Evolutionary conservation across 2,329 filamentous ascomycete species (phyloP).

Genomic region (Alternaria conjuncta): DNA sequence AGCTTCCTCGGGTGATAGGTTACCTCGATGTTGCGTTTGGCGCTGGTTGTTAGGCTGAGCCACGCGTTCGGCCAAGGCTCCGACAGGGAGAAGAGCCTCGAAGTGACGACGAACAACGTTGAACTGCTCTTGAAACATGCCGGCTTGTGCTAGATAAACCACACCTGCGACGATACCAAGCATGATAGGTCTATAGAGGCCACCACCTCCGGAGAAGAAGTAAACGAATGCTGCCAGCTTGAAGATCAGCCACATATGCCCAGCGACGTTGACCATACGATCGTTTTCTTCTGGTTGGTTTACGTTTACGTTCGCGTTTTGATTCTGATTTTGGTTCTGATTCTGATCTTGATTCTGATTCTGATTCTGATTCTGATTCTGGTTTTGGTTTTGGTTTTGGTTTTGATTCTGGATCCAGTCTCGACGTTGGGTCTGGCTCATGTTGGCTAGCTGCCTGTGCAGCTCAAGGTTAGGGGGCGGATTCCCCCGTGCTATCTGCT

Average conservation of each 20-base stretch:
- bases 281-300: constrained; percentile 30
- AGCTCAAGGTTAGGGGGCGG: constrained; percentile 3
- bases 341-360: constrained; percentile 16
- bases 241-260: constrained; percentile 63
- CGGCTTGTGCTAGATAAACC: constrained; percentile 52
- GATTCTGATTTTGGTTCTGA: constrained; percentile 12
- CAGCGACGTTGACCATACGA: constrained; percentile 33
- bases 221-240: constrained; percentile 66
- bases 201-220: constrained; percentile 58
- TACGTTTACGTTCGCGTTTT: constrained; percentile 12
- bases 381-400: constrained; percentile 20
- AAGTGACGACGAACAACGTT: constrained; percentile 51
- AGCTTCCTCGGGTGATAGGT: constrained; percentile 50
- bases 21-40: constrained; percentile 18
- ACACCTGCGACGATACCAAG: constrained; percentile 48
- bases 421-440: constrained; percentile 23
- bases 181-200: constrained; percentile 50
- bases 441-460: constrained; percentile 25
- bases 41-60: constrained; percentile 14
- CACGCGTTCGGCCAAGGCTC: constrained; percentile 26
- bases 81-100: constrained; percentile 49
- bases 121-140: constrained; percentile 51
- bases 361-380: constrained; percentile 21
- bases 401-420: constrained; percentile 19
- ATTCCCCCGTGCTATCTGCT: constrained; percentile 36